Base-by-base conservation (phyloP, 2,329 filamentous ascomycete species). In the Pestalotiopsis fici region DNA sequence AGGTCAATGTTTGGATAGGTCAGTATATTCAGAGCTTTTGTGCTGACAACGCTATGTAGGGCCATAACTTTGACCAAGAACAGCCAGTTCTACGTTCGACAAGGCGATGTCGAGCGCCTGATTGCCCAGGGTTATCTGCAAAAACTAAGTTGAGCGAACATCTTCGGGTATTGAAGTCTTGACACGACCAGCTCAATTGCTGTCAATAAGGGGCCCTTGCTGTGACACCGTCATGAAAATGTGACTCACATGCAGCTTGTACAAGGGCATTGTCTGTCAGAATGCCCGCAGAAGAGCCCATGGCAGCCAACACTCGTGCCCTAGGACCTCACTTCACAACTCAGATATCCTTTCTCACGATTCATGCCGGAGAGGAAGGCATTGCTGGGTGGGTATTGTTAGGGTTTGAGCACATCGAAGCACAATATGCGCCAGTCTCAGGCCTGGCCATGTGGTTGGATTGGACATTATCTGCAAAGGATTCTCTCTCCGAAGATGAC, bases 51-150 rank as follows among this genome's bases (percentile, higher is more conserved):
- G 47, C 50, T 23, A 67, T 35, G n/a, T 73, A 97, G 94, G 18
- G 93, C 95, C 13, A 98, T 99, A 74, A 98, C 93, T 68, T 86
- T 99, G 83, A 97, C 94, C 47, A 98, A 97, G 81, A 98, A 99
- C 80, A 98, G 95, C 76, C 96, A 99, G 78, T 97, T 99, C 77
- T 98, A 97, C 76, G 96, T 99, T 50, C 89, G 95, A 59, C 94
- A 98, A 76, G 95, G 94, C 27, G 96, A 99, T 81, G 96, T 99
- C 6, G 96, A 99, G 81, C 88, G 95, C 63, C 80, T 99, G 73
- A 98, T 99, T 75, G 89, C 94, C 18, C 95, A 98, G 78, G 96
- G 96, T 23, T 99, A 98, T 81, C 83, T 99, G 71, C 95, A 98
- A 79, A 94, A 94, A 74, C 85, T 99, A 72, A 90, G 90, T 77